Percentiles rank a stretch among this genome's conserved stretches.
These are phyloP conservation scores for Podaxis rugospora DNA, from an alignment of 768 basidiomycete species.

Conservation along the genomic window DNA sequence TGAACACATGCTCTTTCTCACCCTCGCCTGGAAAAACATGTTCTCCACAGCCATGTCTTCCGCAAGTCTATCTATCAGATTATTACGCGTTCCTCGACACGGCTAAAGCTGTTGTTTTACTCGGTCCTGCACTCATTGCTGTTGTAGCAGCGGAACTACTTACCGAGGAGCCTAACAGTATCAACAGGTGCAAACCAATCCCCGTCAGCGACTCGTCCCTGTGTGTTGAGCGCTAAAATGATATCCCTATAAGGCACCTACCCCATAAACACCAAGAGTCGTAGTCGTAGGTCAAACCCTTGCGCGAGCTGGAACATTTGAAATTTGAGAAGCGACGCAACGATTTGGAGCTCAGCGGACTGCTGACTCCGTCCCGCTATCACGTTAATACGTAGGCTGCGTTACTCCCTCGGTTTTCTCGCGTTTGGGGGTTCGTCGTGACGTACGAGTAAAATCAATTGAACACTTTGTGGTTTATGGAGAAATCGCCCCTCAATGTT, in stretches of 20 bases:
- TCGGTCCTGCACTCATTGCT: conserved; percentile 2
- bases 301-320: background rate
- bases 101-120: background rate
- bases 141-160: background rate
- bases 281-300: background rate
- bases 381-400: background rate
- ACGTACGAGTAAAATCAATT: background rate
- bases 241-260: background rate
- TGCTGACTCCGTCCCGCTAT: background rate
- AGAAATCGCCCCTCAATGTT: background rate
- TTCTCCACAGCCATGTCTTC: background rate
- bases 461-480: background rate
- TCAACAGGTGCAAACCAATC: background rate
- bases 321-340: background rate
- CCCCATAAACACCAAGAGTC: background rate
- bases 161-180: background rate
- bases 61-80: background rate
- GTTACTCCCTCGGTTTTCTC: background rate
- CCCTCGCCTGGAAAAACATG: background rate
- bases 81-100: background rate
- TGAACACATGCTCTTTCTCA: background rate
- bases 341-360: background rate
- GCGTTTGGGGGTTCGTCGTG: background rate
- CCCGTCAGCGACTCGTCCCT: background rate
- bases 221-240: background rate